Conservation (phyloP, 345 rosid genomes). For the Gossypium thurberi region DNA sequence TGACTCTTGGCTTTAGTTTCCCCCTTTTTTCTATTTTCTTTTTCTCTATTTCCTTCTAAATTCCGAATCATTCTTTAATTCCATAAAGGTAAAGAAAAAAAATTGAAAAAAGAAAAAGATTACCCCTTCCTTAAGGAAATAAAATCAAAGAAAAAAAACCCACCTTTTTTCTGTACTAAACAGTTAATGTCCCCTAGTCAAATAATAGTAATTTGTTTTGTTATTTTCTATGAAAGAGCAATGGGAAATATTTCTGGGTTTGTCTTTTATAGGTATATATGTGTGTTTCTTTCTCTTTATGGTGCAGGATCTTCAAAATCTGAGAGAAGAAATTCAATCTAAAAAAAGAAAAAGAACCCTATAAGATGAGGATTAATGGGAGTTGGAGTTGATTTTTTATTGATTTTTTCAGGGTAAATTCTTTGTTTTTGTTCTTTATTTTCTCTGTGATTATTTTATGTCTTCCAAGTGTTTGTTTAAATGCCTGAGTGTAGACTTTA, state of each 20-base stretch:
- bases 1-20: neutral
- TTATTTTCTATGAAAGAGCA: neutral
- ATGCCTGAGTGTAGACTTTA: neutral
- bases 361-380: neutral
- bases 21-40: neutral
- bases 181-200: neutral
- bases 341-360: neutral
- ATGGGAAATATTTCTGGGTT: neutral
- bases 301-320: neutral
- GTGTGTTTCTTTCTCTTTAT: neutral
- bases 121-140: neutral
- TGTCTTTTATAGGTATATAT: neutral
- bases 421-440: neutral
- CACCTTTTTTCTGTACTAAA: neutral
- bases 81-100: neutral
- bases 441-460: neutral
- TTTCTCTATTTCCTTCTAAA: too few relatives aligned
- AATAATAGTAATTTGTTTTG: neutral
- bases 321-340: neutral
- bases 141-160: neutral
- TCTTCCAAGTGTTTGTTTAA: slow-evolving; percentile 1
- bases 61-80: neutral
- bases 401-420: neutral
- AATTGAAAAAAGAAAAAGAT: neutral
- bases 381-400: neutral